Evolutionary conservation across 2,329 filamentous ascomycete species (phyloP).

Genomic region (Xylariales sp.): DNA sequence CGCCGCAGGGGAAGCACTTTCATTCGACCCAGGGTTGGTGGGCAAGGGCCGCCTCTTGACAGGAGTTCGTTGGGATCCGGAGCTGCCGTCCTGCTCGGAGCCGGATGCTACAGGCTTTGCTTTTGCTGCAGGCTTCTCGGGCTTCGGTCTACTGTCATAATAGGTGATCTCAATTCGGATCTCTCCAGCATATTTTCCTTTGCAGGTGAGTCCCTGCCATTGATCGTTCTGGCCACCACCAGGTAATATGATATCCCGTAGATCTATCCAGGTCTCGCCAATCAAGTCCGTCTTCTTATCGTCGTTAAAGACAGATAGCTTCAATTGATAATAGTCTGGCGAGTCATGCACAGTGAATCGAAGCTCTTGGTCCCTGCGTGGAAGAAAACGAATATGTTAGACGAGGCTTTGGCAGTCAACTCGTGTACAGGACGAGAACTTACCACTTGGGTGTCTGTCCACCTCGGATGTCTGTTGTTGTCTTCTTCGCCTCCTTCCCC

Average conservation of each 20-base stretch:
- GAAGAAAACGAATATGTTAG: conserved; percentile 15
- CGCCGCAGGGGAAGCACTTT: conserved; percentile 36
- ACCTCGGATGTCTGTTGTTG: conserved; percentile 85
- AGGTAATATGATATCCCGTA: conserved; percentile 73
- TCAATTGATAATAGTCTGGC: conserved; percentile 91
- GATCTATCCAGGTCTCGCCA: conserved; percentile 85
- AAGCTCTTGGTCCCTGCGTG: conserved; percentile 89
- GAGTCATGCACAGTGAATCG: conserved; percentile 96
- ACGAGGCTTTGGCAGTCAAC: not conserved
- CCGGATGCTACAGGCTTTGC: conserved; percentile 38
- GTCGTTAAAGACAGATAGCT: conserved; percentile 95
- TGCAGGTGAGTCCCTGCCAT: conserved; percentile 85
- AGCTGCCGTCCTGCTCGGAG: conserved; percentile 23
- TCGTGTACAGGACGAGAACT: conserved; percentile 24
- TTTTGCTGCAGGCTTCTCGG: conserved; percentile 62
- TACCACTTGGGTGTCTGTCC: conserved; percentile 96
- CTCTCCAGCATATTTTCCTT: conserved; percentile 93
- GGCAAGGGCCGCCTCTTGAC: conserved; percentile 84
- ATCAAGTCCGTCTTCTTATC: conserved; percentile 97
- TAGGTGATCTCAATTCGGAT: conserved; percentile 93
- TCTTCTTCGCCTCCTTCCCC: conserved; percentile 97
- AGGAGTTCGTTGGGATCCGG: conserved; percentile 40
- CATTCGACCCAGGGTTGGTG: conserved; percentile 64
- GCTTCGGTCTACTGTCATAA: conserved; percentile 84
- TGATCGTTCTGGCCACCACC: conserved; percentile 92